Base-by-base conservation (phyloP, 2,329 filamentous ascomycete species). In the Ampelomyces quisqualis region DNA sequence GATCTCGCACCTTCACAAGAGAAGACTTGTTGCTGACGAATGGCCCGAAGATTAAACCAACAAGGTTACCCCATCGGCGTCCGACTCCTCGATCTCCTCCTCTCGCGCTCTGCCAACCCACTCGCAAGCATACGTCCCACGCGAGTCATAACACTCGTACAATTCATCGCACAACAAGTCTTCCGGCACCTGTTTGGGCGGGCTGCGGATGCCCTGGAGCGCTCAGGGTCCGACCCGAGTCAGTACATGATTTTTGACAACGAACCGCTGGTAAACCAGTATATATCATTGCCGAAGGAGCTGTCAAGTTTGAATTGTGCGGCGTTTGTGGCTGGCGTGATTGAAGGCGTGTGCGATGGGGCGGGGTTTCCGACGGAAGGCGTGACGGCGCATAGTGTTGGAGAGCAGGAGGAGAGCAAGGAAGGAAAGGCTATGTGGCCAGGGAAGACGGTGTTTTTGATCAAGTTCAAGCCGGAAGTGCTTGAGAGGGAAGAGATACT, bases 221-320 rank as follows among this genome's bases (percentile, higher is more conserved):
- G 93, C 72, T 88, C 84, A 44, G 84, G 87, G 7, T 81, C 84
- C 38, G 91, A 90, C 37, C 85, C 88, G 7, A 89, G 93, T 57
- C 91, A 97, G 74, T 98, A 97, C 76, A 97, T 98, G 91, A 93
- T 98, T 59, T 88, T 90, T 59, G 93, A 98, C 73, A 97, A 98
- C 71, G 93, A 97, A 67, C 93, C 93, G 15, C 77, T 97, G 35
- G 91, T 97, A 26, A 97, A 96, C 70, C 85, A 86, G 49, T 97
- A 93, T 73, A 86, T 98, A 64, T 89, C 84, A 58, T 86, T 97
- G 38, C 93, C 93, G 11, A 86, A 86, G 62, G 93, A 98, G 72
- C 95, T 98, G 88, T 90, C 81, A 70, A 88, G 93, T 78, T 77
- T 98, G 62, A 97, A 96, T 69, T 96, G 91, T 70, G 93, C 91